A percentile compares a stretch with the other conserved stretches of the same genome.
These are phyloP conservation scores for Pseudozyma thailandica DNA, from an alignment of 1,284 basidiomycete genomes.

Conservation along the genomic window DNA sequence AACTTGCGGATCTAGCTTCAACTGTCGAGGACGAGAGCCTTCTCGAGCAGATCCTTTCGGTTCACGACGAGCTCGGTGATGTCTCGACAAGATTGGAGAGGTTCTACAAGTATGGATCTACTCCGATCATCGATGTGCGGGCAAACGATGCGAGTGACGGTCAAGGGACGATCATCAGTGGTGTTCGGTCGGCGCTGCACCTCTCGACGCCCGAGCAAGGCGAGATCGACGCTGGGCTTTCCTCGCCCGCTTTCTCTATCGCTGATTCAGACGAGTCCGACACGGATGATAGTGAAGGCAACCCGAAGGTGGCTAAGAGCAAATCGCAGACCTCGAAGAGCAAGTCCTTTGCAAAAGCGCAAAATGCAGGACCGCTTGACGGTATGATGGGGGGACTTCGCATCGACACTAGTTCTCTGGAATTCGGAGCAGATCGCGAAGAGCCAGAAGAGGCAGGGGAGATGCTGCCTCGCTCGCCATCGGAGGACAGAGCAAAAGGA, in stretches of 20 bases:
- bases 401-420: conserved; percentile 16
- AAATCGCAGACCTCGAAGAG: too few species aligned
- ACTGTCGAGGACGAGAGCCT: conserved; percentile 32
- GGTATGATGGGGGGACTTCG: conserved; percentile 18
- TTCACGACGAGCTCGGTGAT: conserved; percentile 55
- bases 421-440: conserved; percentile 23
- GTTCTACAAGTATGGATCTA: conserved; percentile 32
- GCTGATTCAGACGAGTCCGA: conserved; percentile 58
- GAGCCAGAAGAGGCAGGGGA: conserved; percentile 5
- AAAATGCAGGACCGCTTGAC: neutral
- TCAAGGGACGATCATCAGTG: neutral
- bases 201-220: conserved; percentile 24
- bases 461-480: conserved; percentile 18
- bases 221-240: conserved; percentile 33
- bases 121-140: conserved; percentile 12
- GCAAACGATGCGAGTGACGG: neutral
- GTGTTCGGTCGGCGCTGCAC: conserved; percentile 6
- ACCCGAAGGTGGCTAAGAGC: neutral
- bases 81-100: conserved; percentile 38
- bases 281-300: conserved; percentile 4
- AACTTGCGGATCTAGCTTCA: conserved; percentile 30
- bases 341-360: neutral
- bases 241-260: conserved; percentile 57
- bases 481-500: conserved; percentile 44
- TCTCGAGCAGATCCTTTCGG: conserved; percentile 28